Evolutionary conservation across 148 eudicot species (phyloP).

Genomic region (Amaranthus palmeri): DNA sequence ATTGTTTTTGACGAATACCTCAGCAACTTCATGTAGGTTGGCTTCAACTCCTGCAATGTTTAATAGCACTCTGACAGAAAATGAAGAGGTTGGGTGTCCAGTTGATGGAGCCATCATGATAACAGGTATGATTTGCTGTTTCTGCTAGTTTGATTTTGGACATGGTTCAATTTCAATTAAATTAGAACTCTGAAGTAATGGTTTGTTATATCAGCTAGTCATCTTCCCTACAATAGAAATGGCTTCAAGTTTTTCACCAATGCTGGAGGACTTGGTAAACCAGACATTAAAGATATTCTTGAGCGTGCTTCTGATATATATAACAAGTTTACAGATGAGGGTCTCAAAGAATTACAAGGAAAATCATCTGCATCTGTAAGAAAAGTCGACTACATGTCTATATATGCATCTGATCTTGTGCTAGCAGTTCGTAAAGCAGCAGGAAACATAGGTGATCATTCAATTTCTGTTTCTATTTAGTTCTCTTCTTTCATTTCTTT

Average conservation of each 20-base stretch:
- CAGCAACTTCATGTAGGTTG: conserved; percentile 41
- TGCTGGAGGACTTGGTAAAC: conserved; percentile 94
- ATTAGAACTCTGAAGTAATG: conserved; percentile 11
- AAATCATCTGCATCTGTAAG: conserved; percentile 46
- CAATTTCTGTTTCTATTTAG: background rate
- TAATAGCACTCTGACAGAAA: conserved; percentile 80
- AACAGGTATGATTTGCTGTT: conserved; percentile 48
- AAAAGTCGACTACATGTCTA: conserved; percentile 78
- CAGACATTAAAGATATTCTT: conserved; percentile 83
- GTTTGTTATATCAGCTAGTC: conserved; percentile 68
- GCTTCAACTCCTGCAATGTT: conserved; percentile 99
- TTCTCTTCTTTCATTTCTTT: no score
- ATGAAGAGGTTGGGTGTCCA: conserved; percentile 60
- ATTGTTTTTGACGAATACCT: conserved; percentile 11
- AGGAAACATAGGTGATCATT: conserved; percentile 61
- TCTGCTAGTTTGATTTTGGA: background rate
- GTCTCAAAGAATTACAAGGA: conserved; percentile 43
- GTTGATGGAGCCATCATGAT: conserved; percentile 97
- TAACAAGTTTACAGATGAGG: conserved; percentile 44
- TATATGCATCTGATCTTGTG: conserved; percentile 83
- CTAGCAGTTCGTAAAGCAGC: conserved; percentile 89
- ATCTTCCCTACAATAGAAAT: conserved; percentile 96
- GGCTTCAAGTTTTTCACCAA: conserved; percentile 95
- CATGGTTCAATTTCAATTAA: background rate
- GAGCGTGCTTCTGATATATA: conserved; percentile 80